Percentiles rank a stretch among this genome's conserved stretches.
Conservation (phyloP, 106 monocot species). For the Dactylorhiza incarnata region DNA sequence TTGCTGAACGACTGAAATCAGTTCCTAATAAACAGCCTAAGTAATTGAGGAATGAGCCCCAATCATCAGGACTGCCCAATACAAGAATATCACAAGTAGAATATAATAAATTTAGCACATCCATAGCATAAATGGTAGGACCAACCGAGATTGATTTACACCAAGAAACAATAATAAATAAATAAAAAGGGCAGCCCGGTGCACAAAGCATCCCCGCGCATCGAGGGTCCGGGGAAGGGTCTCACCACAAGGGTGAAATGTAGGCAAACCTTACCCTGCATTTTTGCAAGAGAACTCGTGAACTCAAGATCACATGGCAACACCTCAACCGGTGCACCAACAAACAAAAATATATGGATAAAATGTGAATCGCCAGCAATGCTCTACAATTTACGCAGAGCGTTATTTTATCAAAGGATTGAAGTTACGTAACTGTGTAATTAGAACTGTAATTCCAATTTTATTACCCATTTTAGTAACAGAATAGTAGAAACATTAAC, state of each 20-base stretch:
- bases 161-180: too few relatives aligned
- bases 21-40: constrained; percentile 76
- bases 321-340: too few relatives aligned
- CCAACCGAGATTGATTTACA: background rate
- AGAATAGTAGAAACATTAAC: background rate
- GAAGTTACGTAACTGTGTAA: background rate
- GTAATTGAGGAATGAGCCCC: constrained; percentile 87
- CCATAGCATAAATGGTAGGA: background rate
- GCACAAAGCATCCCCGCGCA: too few relatives aligned
- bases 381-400: background rate
- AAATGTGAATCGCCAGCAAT: background rate
- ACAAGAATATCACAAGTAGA: constrained; percentile 15
- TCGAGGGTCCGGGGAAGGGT: too few relatives aligned
- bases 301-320: too few relatives aligned
- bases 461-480: background rate
- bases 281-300: too few relatives aligned
- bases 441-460: background rate
- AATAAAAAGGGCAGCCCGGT: too few relatives aligned
- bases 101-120: background rate
- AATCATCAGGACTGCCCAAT: constrained; percentile 90
- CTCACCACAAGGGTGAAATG: too few relatives aligned
- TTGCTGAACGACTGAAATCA: constrained; percentile 41
- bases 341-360: too few relatives aligned
- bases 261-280: too few relatives aligned
- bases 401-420: background rate